Evolutionary conservation across 352 stramenopile species (phyloP).

Genomic region (Phytophthora macrochlamydospora): DNA sequence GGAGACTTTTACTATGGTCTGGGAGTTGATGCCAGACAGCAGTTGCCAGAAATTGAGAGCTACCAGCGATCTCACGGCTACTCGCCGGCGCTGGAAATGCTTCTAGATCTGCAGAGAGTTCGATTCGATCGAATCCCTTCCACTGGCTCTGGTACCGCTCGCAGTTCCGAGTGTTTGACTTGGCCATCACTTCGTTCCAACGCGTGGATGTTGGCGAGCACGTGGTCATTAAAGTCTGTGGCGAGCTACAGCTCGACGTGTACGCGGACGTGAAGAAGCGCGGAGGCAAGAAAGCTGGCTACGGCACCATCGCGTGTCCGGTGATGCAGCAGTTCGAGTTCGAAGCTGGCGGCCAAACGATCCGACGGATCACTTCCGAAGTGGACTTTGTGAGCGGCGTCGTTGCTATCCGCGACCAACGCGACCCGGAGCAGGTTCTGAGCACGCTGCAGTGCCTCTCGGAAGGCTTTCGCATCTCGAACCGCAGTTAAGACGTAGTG

Average conservation of each 20-base stretch:
- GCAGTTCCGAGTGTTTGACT: conserved; percentile 34
- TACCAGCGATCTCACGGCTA: neutral
- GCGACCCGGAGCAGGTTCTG: conserved; percentile 21
- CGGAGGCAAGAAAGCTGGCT: conserved; percentile 2
- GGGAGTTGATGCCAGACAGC: neutral
- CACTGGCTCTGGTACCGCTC: conserved; percentile 54
- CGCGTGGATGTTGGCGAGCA: neutral
- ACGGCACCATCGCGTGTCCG: conserved; percentile 33
- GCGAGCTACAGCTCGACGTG: neutral
- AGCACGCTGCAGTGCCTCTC: conserved; percentile 26
- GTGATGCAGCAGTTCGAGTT: conserved; percentile 60
- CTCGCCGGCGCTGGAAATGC: neutral
- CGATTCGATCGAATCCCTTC: conserved; percentile 36
- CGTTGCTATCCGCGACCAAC: conserved; percentile 15
- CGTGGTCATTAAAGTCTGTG: neutral
- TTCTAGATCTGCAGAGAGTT: neutral
- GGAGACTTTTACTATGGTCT: neutral
- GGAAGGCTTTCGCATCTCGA: conserved; percentile 31
- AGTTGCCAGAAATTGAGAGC: neutral
- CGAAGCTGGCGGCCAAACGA: conserved; percentile 18
- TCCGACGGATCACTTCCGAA: conserved; percentile 52
- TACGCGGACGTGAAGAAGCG: neutral
- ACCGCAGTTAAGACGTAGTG: neutral
- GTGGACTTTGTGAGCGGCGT: conserved; percentile 47
- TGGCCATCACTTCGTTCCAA: neutral